Evolutionary conservation across 177 flowering plant species (phyloP).

Genomic region (Vitis hybrid): DNA sequence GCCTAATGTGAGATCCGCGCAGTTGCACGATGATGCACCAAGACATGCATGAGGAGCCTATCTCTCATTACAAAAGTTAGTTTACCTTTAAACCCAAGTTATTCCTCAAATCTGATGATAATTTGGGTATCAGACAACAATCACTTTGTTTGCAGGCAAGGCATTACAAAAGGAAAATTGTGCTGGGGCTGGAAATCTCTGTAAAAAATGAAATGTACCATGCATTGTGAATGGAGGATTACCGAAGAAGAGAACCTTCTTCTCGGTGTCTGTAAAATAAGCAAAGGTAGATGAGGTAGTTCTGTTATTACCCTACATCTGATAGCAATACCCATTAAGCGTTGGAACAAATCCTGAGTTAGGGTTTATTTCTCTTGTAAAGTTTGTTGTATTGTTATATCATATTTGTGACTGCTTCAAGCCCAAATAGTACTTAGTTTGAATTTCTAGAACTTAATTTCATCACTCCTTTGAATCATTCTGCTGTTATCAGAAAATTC

Average conservation of each 20-base stretch:
- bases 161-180: neutral
- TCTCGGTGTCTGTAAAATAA: conserved; percentile 9
- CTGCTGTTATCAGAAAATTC: too few species aligned
- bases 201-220: conserved; percentile 5
- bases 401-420: neutral
- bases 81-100: neutral
- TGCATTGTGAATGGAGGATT: conserved; percentile 9
- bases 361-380: conserved; percentile 1
- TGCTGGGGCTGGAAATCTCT: neutral
- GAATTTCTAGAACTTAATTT: too few species aligned
- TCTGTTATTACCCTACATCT: neutral
- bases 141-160: neutral
- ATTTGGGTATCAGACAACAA: too few species aligned
- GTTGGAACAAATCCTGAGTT: neutral
- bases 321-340: neutral
- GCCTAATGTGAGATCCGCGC: conserved; percentile 32
- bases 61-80: neutral
- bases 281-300: neutral
- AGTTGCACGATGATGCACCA: conserved; percentile 38
- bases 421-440: neutral
- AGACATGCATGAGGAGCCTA: conserved; percentile 30
- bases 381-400: conserved; percentile 10
- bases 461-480: too few species aligned
- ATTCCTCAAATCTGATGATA: too few species aligned
- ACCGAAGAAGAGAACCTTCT: neutral